phyloP scores from a whole-genome alignment of 75 land plant genomes.

The Azolla pinnata region DNA sequence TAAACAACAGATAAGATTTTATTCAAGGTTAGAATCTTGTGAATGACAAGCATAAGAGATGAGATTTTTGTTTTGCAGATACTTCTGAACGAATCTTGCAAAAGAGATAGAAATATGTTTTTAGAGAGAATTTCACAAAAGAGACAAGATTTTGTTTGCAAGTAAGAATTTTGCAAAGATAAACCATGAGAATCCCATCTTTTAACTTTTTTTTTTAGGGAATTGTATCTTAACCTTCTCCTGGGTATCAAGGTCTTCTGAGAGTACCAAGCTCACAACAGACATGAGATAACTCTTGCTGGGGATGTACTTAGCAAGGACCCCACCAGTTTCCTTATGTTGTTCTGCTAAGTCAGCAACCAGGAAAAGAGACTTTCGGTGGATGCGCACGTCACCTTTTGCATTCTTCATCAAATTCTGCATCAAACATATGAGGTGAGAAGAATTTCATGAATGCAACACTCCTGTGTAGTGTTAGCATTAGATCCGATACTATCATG shows the following conservation, averaged over 20 bases:
- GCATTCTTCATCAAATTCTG: slow-evolving; percentile 60
- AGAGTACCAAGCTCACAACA: slow-evolving; percentile 52
- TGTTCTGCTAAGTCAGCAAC: slow-evolving; percentile 63
- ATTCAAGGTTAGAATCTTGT: too few species aligned
- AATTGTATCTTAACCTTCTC: slow-evolving; percentile 52
- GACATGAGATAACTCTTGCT: slow-evolving; percentile 43
- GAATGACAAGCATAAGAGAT: too few species aligned
- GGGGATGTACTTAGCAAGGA: slow-evolving; percentile 18
- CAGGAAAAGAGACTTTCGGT: slow-evolving; percentile 54
- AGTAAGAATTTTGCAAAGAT: too few species aligned
- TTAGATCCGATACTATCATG: too few species aligned
- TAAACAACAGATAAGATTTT: too few species aligned
- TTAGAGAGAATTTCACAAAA: too few species aligned
- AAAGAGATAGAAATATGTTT: too few species aligned
- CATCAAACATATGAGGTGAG: neutral
- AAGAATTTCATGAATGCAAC: too few species aligned
- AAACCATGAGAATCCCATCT: neutral
- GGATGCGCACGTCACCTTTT: slow-evolving; percentile 53
- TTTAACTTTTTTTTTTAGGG: neutral
- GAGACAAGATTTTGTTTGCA: too few species aligned
- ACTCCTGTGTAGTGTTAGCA: too few species aligned
- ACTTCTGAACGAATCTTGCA: too few species aligned
- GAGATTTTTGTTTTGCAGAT: too few species aligned
- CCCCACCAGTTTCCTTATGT: slow-evolving; percentile 26
- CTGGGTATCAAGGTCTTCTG: slow-evolving; percentile 77